phyloP scores from a whole-genome alignment of 106 monocot genomes.

The Acorus calamus region DNA sequence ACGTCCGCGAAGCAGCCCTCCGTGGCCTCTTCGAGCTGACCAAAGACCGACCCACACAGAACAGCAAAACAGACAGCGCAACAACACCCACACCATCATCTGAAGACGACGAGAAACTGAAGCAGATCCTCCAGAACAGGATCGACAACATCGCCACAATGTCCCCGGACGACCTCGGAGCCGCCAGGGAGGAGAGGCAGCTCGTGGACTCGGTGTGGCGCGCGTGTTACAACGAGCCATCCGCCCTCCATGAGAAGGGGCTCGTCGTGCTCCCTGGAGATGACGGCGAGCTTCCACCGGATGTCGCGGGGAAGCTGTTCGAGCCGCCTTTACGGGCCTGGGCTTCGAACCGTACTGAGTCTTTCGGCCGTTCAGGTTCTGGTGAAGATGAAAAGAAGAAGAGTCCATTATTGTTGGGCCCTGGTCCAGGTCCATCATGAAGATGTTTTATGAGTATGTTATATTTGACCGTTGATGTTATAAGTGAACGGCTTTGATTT shows the following conservation, averaged over 20 bases:
- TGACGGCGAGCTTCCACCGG: slow-evolving; percentile 40
- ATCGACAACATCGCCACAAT: slow-evolving; percentile 49
- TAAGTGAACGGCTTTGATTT: no score
- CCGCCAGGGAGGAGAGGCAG: slow-evolving; percentile 65
- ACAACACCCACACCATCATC: slow-evolving; percentile 1
- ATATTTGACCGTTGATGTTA: no score
- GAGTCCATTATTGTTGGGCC: slow-evolving; percentile 27
- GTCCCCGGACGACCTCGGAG: slow-evolving; percentile 47
- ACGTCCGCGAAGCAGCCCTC: slow-evolving; percentile 66
- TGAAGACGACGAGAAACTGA: slow-evolving; percentile 41
- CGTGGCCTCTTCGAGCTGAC: slow-evolving; percentile 54
- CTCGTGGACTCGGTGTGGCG: slow-evolving; percentile 66
- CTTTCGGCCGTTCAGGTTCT: background rate
- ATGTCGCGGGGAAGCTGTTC: slow-evolving; percentile 43
- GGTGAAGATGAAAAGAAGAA: slow-evolving; percentile 8
- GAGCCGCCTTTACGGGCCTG: slow-evolving; percentile 49
- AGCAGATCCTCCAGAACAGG: slow-evolving; percentile 34
- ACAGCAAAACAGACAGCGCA: no score
- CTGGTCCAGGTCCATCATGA: background rate
- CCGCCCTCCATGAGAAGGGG: slow-evolving; percentile 54
- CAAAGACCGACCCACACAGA: slow-evolving; percentile 12
- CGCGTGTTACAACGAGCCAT: slow-evolving; percentile 58
- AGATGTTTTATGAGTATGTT: no score
- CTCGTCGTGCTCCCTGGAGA: slow-evolving; percentile 68
- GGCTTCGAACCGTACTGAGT: slow-evolving; percentile 14